Conservation (phyloP, 2,329 filamentous ascomycete species). For the Pyricularia sp. region DNA sequence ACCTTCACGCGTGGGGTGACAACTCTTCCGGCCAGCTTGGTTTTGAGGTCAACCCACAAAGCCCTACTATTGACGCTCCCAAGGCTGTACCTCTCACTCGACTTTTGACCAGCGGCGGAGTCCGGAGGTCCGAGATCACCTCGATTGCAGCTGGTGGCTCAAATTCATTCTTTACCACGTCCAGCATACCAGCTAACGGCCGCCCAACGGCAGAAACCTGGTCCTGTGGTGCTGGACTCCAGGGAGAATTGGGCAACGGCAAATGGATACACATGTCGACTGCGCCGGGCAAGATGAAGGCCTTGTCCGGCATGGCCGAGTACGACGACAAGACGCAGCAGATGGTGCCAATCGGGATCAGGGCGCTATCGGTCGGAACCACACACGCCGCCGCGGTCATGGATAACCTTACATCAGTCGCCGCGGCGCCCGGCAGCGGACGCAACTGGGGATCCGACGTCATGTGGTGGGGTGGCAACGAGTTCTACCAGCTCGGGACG, state of each 20-base stretch:
- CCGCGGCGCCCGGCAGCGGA: not conserved
- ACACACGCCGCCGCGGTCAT: slow-evolving; percentile 76
- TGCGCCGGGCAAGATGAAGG: slow-evolving; percentile 66
- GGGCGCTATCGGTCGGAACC: slow-evolving; percentile 58
- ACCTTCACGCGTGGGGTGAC: slow-evolving; percentile 79
- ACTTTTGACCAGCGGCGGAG: slow-evolving; percentile 48
- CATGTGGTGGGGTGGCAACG: slow-evolving; percentile 90
- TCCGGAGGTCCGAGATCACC: slow-evolving; percentile 52
- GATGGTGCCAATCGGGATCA: slow-evolving; percentile 65
- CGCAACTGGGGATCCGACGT: slow-evolving; percentile 76
- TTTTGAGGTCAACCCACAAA: slow-evolving; percentile 53
- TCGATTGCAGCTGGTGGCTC: slow-evolving; percentile 72
- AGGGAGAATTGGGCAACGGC: slow-evolving; percentile 70
- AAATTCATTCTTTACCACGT: slow-evolving; percentile 78
- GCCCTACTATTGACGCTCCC: slow-evolving; percentile 54
- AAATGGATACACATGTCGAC: slow-evolving; percentile 80
- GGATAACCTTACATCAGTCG: slow-evolving; percentile 61
- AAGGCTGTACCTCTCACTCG: slow-evolving; percentile 55
- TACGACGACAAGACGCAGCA: slow-evolving; percentile 62
- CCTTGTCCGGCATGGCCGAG: slow-evolving; percentile 72
- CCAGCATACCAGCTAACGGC: slow-evolving; percentile 41
- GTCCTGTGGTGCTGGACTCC: slow-evolving; percentile 77
- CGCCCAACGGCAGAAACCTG: slow-evolving; percentile 64
- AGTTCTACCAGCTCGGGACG: slow-evolving; percentile 84
- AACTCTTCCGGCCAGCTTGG: slow-evolving; percentile 87